phyloP scores from a whole-genome alignment of 2,329 filamentous ascomycete species.

The Calonectria leucothoes region DNA sequence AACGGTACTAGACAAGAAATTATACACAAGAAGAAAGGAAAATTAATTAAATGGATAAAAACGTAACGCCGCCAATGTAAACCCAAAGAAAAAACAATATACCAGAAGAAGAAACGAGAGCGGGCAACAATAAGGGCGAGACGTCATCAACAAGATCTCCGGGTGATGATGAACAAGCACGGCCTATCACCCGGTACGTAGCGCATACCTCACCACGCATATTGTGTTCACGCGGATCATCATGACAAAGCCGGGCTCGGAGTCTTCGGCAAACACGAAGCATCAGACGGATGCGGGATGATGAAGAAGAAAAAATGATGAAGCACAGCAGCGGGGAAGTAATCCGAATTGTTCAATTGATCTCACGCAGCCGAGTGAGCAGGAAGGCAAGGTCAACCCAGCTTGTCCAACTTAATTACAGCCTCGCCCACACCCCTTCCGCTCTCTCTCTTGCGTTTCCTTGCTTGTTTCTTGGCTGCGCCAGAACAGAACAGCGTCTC shows the following conservation, averaged over 20 bases:
- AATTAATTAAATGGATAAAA: not conserved
- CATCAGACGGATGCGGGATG: not conserved
- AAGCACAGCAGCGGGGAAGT: slow-evolving; percentile 29
- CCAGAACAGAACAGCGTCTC: not conserved
- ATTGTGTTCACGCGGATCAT: not conserved
- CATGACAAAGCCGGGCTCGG: slow-evolving; percentile 1
- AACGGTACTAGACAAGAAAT: not conserved
- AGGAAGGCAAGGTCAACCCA: slow-evolving; percentile 8
- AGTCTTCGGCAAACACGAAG: slow-evolving; percentile 7
- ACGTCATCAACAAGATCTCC: not conserved
- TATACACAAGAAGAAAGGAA: not conserved
- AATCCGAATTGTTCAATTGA: slow-evolving; percentile 9
- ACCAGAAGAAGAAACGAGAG: not conserved
- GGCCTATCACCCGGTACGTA: not conserved
- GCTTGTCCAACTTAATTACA: slow-evolving; percentile 25
- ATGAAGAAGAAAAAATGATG: slow-evolving; percentile 9
- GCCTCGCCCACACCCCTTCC: slow-evolving; percentile 3
- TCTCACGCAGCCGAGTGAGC: not conserved
- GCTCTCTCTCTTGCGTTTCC: not conserved
- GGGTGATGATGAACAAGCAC: not conserved
- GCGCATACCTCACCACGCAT: not conserved
- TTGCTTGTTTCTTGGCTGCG: not conserved
- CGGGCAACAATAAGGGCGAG: not conserved
- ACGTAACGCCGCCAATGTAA: not conserved
- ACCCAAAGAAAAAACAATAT: not conserved